Evolutionary conservation across 257 asterid species (phyloP).

Genomic region (Striga asiatica): DNA sequence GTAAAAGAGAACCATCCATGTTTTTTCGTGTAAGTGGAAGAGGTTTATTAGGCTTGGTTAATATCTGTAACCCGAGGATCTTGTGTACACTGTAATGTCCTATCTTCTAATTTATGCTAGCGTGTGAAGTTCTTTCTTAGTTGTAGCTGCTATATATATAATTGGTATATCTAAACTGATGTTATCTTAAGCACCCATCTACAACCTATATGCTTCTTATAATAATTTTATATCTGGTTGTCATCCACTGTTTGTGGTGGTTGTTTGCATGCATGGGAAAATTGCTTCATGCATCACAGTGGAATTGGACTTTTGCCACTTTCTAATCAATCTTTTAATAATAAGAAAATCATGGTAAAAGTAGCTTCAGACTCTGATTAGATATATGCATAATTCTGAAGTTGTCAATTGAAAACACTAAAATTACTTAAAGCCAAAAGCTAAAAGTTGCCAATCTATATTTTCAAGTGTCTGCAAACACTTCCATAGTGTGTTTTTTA

Average conservation of each 20-base stretch:
- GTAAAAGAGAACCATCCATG: too few species aligned
- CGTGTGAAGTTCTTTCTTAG: too few species aligned
- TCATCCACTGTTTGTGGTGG: neutral
- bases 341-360: slow-evolving; percentile 7
- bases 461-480: neutral
- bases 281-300: slow-evolving; percentile 9
- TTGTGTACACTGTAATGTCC: too few species aligned
- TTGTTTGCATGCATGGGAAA: slow-evolving; percentile 6
- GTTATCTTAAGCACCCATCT: neutral
- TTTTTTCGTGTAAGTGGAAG: too few species aligned
- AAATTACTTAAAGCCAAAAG: neutral
- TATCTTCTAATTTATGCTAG: too few species aligned
- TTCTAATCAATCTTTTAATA: neutral
- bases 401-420: neutral
- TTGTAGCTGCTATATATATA: too few species aligned
- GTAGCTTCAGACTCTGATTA: neutral
- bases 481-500: too few species aligned
- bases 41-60: too few species aligned
- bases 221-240: slow-evolving; percentile 1
- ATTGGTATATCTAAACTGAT: too few species aligned
- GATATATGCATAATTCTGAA: neutral
- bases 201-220: too few species aligned
- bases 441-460: neutral
- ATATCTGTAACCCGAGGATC: too few species aligned
- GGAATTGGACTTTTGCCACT: slow-evolving; percentile 4